Base-by-base conservation (phyloP, 139 green algal species). In the Volvox africanus region DNA sequence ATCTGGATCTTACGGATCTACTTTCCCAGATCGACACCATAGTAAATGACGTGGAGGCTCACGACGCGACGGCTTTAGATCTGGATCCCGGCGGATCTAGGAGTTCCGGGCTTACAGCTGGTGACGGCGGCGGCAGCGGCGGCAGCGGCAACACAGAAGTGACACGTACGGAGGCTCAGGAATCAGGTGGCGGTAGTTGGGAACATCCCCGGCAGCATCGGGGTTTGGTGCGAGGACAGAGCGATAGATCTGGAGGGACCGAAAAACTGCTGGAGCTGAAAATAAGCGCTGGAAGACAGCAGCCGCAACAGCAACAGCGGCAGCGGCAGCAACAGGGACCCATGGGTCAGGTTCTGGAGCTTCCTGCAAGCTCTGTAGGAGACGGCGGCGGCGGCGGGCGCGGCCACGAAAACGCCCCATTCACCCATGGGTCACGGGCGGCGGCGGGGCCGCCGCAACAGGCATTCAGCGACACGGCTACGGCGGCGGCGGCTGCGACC, bases 1-100 rank as follows among this genome's bases (percentile, higher is more conserved):
- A 91, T 5, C 67, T 91, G 76, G 83, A 92, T 44, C 61, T 92
- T 33, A 30, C 62, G 30, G 88, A 92, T 19, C 67, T 92, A 88
- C 68, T 88, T 24, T 32, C 32, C 1, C 62, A 69, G n/a, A 91
- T 94, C 76, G 81, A 86, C 44, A 75, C 37, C 33, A 86, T 94
- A 32, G 68, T 94, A 36, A 50, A 76, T 61, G 61, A 62, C 62
- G 84, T 80, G 12, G 50, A 86, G 65, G 21, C 65, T 24, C 44
- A 55, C 44, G 44, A 55, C 44, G 44, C 44, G 44, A 55, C 44
- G 44, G 9, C 44, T 69, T 26, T 36, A 36, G 55, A 73, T 50
- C 55, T 16, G 80, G 81, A 87, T 76, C 65, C 6, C 9, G 65
- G 24, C 65, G 65, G 71, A 79, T 79, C 22, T 6, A 30, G 71